These are phyloP conservation scores for Yarrowia sp. DNA, from an alignment of 805 yeast genomes.

Conservation along the genomic window DNA sequence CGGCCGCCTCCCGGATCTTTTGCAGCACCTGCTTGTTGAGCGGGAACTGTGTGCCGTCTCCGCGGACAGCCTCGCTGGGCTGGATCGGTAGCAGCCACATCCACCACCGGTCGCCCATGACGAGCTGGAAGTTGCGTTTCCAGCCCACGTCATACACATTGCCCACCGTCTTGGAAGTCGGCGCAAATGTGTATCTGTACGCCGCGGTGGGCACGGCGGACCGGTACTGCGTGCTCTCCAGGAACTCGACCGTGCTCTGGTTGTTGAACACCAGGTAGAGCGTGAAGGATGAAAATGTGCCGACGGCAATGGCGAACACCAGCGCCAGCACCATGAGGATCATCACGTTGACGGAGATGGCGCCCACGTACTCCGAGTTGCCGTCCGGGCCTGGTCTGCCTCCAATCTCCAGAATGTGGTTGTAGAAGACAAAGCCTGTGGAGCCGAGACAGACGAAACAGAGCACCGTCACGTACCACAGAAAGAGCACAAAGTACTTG, in stretches of 20 bases:
- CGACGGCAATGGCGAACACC: conserved; percentile 54
- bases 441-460: conserved; percentile 41
- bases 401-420: conserved; percentile 30
- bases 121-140: conserved; percentile 55
- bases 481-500: conserved; percentile 72
- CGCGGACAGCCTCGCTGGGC: conserved; percentile 1
- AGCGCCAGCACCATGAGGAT: conserved; percentile 54
- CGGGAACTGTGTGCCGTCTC: conserved; percentile 15
- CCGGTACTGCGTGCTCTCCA: conserved; percentile 41
- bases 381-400: not conserved
- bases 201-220: conserved; percentile 37
- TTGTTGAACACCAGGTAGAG: conserved; percentile 55
- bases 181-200: conserved; percentile 44
- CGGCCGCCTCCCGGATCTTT: not conserved
- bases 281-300: conserved; percentile 52
- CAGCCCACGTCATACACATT: conserved; percentile 77
- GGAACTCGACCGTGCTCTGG: conserved; percentile 75
- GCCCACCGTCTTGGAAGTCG: conserved; percentile 46
- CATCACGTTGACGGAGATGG: conserved; percentile 56
- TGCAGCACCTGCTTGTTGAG: conserved; percentile 8
- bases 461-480: conserved; percentile 52
- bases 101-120: conserved; percentile 66
- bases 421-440: conserved; percentile 28
- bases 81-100: conserved; percentile 71
- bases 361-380: conserved; percentile 33